Evolutionary conservation across 305 asterid species (phyloP), one percentile per base, ranked within the genome.

Genomic region (Fraxinus albicans): DNA sequence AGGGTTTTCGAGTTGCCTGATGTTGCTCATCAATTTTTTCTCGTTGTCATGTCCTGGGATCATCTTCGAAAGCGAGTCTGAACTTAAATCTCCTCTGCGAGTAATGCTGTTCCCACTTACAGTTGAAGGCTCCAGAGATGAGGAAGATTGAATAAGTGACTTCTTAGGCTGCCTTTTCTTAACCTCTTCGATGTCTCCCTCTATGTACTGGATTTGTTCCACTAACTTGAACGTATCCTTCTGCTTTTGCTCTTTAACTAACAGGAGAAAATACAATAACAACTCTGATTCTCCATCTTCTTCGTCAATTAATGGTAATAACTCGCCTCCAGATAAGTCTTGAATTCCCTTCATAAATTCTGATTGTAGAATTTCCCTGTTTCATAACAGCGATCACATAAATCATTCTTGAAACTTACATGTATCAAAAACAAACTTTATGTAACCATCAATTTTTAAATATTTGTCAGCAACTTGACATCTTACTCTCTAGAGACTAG

Each of bases 131-230:
- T 76, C 90, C 80, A 33, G 85, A 58, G 86, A 72, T 15, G 77
- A 86, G 77, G 90, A 82, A 74, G 88, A 81, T 85, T 69, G 85
- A 81, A 33, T 77, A 25, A 77, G 81, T 19, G 81, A 84, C 36
- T 78, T 88, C 79, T 87, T 92, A 70, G 87, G 86, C 73, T 87
- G 91, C 74, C 97, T 90, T 88, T 84, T 93, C 87, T 89, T 93
- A 79, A 93, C 88, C 88, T 95, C 98, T 87, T 87, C 85, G 86
- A 95, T 90, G 87, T 96, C 99, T 80, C 94, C 90, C 87, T 93
- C 98, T 85, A 95, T 86, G 88, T 85, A 85, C 86, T 83, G 90
- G 85, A 93, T 84, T 86, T 92, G 94, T 83, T 92, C 97, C 67
- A 77, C 85, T 76, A 96, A 88, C 86, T 84, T 91, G 79, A 93